phyloP scores from a whole-genome alignment of 106 monocot genomes.

The Platanthera zijinensis region DNA sequence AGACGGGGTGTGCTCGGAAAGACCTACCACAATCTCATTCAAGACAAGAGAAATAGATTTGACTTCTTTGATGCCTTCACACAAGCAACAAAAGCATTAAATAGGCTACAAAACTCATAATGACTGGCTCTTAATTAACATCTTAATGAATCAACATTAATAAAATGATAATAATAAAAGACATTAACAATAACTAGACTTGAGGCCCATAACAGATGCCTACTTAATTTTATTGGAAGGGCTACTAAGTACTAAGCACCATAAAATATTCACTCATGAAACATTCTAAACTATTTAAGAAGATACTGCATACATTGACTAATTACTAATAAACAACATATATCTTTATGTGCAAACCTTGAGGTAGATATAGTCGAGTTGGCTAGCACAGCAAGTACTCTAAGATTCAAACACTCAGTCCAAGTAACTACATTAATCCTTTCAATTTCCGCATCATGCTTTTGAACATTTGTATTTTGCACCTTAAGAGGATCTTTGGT shows the following conservation, averaged over 20 bases:
- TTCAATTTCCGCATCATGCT: conserved; percentile 9
- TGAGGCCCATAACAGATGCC: not conserved
- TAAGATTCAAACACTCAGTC: conserved; percentile 66
- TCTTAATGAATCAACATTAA: too few relatives aligned
- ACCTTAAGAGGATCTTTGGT: not conserved
- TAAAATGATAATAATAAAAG: too few relatives aligned
- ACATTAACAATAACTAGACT: too few relatives aligned
- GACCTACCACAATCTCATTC: too few relatives aligned
- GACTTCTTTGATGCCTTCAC: too few relatives aligned
- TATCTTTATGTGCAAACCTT: conserved; percentile 30
- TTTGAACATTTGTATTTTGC: not conserved
- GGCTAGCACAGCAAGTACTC: conserved; percentile 48
- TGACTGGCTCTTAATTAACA: too few relatives aligned
- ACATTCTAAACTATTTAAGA: not conserved
- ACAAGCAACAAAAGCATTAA: too few relatives aligned
- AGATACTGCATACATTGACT: not conserved
- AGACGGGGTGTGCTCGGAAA: too few relatives aligned
- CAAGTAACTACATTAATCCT: conserved; percentile 51
- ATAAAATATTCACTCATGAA: not conserved
- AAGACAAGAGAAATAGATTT: too few relatives aligned
- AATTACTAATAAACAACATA: not conserved
- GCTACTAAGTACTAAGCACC: not conserved
- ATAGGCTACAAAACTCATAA: too few relatives aligned
- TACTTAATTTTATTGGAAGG: not conserved
- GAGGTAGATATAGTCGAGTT: conserved; percentile 69